phyloP scores from a whole-genome alignment of 345 rosid genomes.

The Clausena lansium region DNA sequence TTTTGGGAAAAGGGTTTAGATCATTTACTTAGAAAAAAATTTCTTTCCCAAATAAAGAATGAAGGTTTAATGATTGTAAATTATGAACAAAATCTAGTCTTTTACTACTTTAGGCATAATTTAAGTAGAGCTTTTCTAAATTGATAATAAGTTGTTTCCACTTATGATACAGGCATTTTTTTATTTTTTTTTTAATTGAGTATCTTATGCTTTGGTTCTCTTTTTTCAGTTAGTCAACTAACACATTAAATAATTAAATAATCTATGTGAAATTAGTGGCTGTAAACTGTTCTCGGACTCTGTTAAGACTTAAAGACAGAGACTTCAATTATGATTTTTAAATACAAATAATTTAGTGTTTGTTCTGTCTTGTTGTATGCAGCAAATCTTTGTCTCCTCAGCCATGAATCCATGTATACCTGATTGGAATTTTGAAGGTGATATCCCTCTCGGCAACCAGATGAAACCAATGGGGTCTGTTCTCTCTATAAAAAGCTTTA shows the following conservation, averaged over 20 bases:
- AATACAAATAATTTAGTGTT: neutral
- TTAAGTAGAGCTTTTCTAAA: neutral
- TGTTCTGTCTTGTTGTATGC: conserved; percentile 10
- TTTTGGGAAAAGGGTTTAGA: neutral
- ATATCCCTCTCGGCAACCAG: conserved; percentile 33
- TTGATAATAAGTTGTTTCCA: conserved; percentile 10
- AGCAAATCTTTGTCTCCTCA: conserved; percentile 24
- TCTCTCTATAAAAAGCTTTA: neutral
- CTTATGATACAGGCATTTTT: neutral
- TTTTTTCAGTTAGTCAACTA: conserved; percentile 5
- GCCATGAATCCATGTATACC: conserved; percentile 55
- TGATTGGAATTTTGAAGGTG: conserved; percentile 58
- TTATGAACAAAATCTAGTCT: neutral
- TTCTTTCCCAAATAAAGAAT: neutral
- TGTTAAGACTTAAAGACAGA: neutral
- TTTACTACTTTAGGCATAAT: conserved; percentile 1
- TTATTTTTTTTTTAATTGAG: neutral
- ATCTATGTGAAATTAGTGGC: neutral
- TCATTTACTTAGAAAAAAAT: conserved; percentile 1
- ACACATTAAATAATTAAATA: conserved; percentile 19
- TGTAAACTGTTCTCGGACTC: neutral
- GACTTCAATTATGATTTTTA: neutral
- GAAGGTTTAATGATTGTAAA: neutral
- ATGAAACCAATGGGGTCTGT: conserved; percentile 47
- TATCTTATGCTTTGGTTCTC: neutral